A percentile compares a stretch with the other conserved stretches of the same genome.
phyloP scores from a whole-genome alignment of 208 protist species.

The Trypanosoma platydactyli region DNA sequence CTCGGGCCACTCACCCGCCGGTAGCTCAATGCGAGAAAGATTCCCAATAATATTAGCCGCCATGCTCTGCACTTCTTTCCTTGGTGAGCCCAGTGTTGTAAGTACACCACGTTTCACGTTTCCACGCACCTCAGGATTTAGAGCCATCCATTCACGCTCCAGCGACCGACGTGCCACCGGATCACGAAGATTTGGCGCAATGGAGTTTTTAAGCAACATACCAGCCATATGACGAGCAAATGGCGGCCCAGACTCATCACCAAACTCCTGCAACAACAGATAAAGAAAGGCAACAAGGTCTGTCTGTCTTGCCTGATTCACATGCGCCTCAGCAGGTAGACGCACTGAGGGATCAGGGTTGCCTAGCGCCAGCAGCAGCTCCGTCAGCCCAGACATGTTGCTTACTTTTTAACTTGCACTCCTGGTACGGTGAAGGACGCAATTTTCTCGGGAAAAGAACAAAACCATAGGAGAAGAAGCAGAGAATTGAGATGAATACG shows the following conservation, averaged over 20 bases:
- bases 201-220: slow-evolving; percentile 94
- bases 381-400: slow-evolving; percentile 63
- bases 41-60: slow-evolving; percentile 94
- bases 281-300: slow-evolving; percentile 86
- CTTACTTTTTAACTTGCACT: not conserved
- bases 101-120: slow-evolving; percentile 82
- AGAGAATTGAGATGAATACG: not conserved
- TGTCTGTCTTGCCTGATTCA: slow-evolving; percentile 65
- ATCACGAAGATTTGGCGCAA: slow-evolving; percentile 88
- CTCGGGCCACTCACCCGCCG: slow-evolving; percentile 91
- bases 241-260: slow-evolving; percentile 85
- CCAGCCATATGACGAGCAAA: slow-evolving; percentile 91
- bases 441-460: slow-evolving; percentile 3
- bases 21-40: slow-evolving; percentile 96
- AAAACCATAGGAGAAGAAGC: slow-evolving; percentile 14
- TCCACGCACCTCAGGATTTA: slow-evolving; percentile 49
- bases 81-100: slow-evolving; percentile 70
- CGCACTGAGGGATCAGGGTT: slow-evolving; percentile 71
- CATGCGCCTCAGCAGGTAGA: slow-evolving; percentile 66
- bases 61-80: slow-evolving; percentile 85
- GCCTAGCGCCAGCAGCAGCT: slow-evolving; percentile 66
- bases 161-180: slow-evolving; percentile 58
- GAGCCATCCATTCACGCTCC: slow-evolving; percentile 66
- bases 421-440: not conserved
- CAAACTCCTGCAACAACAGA: slow-evolving; percentile 86